Base-by-base conservation (phyloP, 768 basidiomycete genomes). In the Lactifluus echinatus region DNA sequence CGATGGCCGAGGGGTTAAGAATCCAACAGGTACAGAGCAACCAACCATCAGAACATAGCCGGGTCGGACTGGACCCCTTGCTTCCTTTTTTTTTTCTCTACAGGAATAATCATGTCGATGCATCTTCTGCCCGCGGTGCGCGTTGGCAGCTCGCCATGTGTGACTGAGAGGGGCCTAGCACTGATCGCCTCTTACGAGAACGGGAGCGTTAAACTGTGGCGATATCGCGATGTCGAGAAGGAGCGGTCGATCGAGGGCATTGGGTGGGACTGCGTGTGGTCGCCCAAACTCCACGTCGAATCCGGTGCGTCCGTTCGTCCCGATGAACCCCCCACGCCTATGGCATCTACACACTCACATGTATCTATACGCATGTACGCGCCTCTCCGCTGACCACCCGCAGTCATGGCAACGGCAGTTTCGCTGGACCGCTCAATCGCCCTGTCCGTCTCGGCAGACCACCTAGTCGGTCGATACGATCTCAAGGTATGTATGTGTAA, bases 91-190 rank as follows among this genome's bases (percentile, higher is more conserved):
- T n/a, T 21, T 52, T 43, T 36, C 11, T 31, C 37, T 48, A 42
- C 63, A 89, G 93, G 93, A 0, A 85, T 94, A 49, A 83, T 96
- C 64, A 99, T 97, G 95, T 82, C 87, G 0, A 68, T 93, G 59
- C 85, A 90, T 65, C 72, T 96, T 1, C 83, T 80, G 21, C 53
- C 50, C 1, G 36, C 56, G n/a, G n/a, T n/a, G 24, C 17, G 11
- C 4, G 4, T 31, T 7, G 19, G 24, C 10, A 23, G 37, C 26
- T n/a, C 57, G 17, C 34, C 45, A 2, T 28, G 26, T 17, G 17
- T 37, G 15, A 14, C 11, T 15, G 34, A 29, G 51, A 57, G 59
- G 2, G 75, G 78, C 17, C 73, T 94, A 4, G 76, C 82, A 2
- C 69, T 95, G 4, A 67, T 94, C 0, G 77, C 82, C 37, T 89